Base-by-base conservation (phyloP, 2,329 filamentous ascomycete genomes). In the Colletotrichum liriopes region DNA sequence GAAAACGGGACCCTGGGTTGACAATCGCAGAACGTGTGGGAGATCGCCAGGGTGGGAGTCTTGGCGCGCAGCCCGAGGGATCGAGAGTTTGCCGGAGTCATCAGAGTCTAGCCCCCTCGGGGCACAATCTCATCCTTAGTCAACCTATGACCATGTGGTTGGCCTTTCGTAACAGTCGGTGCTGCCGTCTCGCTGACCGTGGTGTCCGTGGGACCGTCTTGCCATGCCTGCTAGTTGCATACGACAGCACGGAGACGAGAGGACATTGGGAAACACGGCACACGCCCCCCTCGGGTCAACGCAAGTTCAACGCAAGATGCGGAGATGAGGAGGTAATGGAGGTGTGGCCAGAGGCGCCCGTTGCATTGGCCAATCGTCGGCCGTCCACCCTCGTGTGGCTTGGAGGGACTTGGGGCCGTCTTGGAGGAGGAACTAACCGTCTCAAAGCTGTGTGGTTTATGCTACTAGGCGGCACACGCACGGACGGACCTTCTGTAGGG, bases 11-110 rank as follows among this genome's bases (percentile, higher is more conserved):
- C 45, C 65, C 39, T 47, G 37, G 20, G 32, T 29, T 59, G 37
- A 32, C 20, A 32, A 72, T 72, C 69, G 59, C 16, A 32, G 23
- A 64, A 60, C 16, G 11, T 3, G 37, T 49, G 58, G 52, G 52
- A 26, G 37, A 72, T 72, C 69, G 59, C 35, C 29, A n/a, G 9
- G 32, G 56, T 29, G n/a, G 35, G 35, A 20, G 37, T 54, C 29
- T 47, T 67, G 37, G 43, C 35, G 20, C 23, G 23, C 58, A 47
- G 59, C 65, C 43, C 65, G 43, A 52, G 32, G 23, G 59, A 72
- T 72, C 69, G 69, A 72, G 65, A 69, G 59, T 69, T 72, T 64
- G 69, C 65, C 54, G 65, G 20, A 47, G 69, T 54, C 69, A 72
- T 72, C 59, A 71, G 58, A 41, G n/a, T 52, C 65, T 32, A 35